Evolutionary conservation across 352 stramenopile genomes (phyloP).

Genomic region (Thalassiosira livingstoniorum): DNA sequence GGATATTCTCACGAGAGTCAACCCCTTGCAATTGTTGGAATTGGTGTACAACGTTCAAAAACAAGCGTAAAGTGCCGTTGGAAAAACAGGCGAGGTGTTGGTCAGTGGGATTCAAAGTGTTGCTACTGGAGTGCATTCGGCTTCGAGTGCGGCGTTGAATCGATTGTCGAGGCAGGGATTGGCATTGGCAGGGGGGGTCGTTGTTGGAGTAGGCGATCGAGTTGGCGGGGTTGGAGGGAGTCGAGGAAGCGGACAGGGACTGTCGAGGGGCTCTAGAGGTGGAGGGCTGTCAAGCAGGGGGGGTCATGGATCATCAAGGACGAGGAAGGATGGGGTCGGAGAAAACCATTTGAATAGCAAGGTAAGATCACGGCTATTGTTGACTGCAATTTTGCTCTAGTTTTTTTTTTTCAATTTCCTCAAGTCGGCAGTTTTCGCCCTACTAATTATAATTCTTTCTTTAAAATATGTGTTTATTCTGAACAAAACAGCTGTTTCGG

Average conservation of each 20-base stretch:
- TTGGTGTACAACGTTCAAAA: slow-evolving; percentile 69
- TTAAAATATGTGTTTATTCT: too few relatives aligned
- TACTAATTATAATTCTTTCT: too few relatives aligned
- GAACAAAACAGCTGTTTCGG: slow-evolving; percentile 56
- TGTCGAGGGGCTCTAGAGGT: too few relatives aligned
- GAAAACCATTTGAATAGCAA: slow-evolving; percentile 55
- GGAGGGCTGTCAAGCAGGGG: slow-evolving; percentile 2
- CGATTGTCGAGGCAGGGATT: slow-evolving; percentile 48
- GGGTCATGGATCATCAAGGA: too few relatives aligned
- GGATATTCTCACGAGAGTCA: slow-evolving; percentile 62
- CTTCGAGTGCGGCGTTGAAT: slow-evolving; percentile 66
- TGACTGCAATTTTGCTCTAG: too few relatives aligned
- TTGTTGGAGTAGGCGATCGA: slow-evolving; percentile 14
- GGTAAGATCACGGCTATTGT: too few relatives aligned
- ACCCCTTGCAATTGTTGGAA: slow-evolving; percentile 66
- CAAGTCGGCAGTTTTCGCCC: neutral
- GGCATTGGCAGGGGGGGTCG: slow-evolving; percentile 44
- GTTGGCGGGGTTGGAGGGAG: slow-evolving; percentile 5
- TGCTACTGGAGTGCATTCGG: slow-evolving; percentile 77
- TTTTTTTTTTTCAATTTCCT: slow-evolving; percentile 9
- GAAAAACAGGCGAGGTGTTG: slow-evolving; percentile 75
- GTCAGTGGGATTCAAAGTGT: slow-evolving; percentile 81
- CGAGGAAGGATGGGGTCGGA: slow-evolving; percentile 6
- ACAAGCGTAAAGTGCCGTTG: slow-evolving; percentile 70
- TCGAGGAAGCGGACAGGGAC: too few relatives aligned